A percentile compares a stretch with the other conserved stretches of the same genome.
These are phyloP conservation scores for Ogataea neopini DNA, from an alignment of 805 yeast genomes.

Conservation along the genomic window DNA sequence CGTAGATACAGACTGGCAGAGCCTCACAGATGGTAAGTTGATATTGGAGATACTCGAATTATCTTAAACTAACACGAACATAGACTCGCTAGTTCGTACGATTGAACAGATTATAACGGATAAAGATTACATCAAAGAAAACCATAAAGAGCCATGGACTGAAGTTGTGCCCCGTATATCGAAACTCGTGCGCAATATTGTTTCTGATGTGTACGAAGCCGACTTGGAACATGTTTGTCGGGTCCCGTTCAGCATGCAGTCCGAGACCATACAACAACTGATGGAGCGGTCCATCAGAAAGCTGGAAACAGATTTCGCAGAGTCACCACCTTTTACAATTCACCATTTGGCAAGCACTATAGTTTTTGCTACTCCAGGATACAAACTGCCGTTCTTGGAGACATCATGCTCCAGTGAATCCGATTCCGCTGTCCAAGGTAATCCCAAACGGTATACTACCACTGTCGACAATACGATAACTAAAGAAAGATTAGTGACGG, in stretches of 20 bases:
- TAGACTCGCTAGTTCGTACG: conserved; percentile 13
- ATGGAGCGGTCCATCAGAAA: conserved; percentile 13
- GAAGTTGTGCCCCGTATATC: conserved; percentile 14
- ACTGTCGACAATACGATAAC: conserved; percentile 21
- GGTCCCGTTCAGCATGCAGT: conserved; percentile 15
- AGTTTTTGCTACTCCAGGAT: conserved; percentile 19
- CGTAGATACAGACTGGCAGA: conserved; percentile 3
- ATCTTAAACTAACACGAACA: background rate
- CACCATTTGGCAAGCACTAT: conserved; percentile 21
- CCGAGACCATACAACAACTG: conserved; percentile 19
- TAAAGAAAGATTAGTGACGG: conserved; percentile 18
- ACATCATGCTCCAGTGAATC: background rate
- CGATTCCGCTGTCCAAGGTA: background rate
- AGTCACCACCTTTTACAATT: conserved; percentile 36
- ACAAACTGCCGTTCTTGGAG: conserved; percentile 3
- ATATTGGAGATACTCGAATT: too few species aligned
- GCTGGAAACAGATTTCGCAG: conserved; percentile 17
- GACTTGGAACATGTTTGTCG: conserved; percentile 14
- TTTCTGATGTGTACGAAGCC: conserved; percentile 19
- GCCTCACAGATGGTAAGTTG: conserved; percentile 16
- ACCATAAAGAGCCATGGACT: conserved; percentile 21
- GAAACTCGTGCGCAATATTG: conserved; percentile 11
- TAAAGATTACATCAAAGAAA: conserved; percentile 18
- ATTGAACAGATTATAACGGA: conserved; percentile 19
- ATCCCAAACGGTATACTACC: conserved; percentile 12